A percentile compares a stretch with the other conserved stretches of the same genome.
These are phyloP conservation scores for Helichrysum umbraculigerum DNA, from an alignment of 129 eudicot species.

Conservation along the genomic window DNA sequence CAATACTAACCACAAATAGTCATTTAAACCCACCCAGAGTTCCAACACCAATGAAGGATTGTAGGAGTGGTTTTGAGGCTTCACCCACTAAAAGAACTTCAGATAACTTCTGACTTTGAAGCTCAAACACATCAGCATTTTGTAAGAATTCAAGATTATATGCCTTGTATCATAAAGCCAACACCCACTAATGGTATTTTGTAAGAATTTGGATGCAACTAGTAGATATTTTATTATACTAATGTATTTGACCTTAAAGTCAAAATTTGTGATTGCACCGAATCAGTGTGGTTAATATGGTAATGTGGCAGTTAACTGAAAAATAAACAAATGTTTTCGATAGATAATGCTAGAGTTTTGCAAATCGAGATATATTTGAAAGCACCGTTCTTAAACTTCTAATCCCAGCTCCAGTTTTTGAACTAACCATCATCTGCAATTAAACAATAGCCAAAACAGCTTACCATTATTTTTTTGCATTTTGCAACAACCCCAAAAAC, in stretches of 20 bases:
- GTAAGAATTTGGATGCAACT: neutral
- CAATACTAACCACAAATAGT: neutral
- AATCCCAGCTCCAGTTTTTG: constrained; percentile 88
- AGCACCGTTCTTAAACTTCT: constrained; percentile 81
- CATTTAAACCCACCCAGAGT: constrained; percentile 1
- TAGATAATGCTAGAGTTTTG: constrained; percentile 42
- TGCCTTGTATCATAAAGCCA: constrained; percentile 9
- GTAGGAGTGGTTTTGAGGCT: constrained; percentile 23
- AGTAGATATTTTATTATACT: neutral
- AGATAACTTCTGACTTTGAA: constrained; percentile 4
- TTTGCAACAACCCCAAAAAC: neutral
- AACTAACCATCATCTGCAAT: constrained; percentile 96
- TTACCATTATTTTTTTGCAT: neutral
- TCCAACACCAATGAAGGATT: constrained; percentile 19
- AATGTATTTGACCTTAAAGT: constrained; percentile 16
- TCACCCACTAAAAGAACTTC: constrained; percentile 18
- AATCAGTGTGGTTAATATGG: neutral
- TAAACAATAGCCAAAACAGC: constrained; percentile 13
- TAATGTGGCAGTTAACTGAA: neutral
- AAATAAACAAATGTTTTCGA: constrained; percentile 3
- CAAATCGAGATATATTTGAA: constrained; percentile 64
- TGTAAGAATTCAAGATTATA: neutral
- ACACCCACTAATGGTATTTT: neutral
- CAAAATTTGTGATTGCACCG: neutral
- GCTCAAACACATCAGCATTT: constrained; percentile 23